Conservation (phyloP, 1,284 basidiomycete genomes). For the Bondarzewia mesenterica region DNA sequence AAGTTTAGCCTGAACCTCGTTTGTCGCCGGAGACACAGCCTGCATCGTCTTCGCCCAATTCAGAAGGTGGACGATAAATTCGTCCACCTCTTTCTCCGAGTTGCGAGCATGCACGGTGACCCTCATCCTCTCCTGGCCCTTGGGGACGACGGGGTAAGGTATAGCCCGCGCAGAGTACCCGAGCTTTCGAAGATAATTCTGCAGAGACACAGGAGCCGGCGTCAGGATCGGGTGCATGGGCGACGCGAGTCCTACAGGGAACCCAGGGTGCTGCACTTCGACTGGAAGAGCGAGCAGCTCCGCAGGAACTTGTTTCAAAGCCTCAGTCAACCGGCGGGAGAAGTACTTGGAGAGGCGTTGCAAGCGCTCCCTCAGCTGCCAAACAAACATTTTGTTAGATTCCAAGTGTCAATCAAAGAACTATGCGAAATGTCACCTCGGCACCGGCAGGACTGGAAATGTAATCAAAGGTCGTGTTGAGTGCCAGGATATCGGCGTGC, state of each 20-base stretch:
- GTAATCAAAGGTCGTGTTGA: constrained; percentile 69
- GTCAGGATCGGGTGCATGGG: constrained; percentile 89
- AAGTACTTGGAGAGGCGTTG: constrained; percentile 35
- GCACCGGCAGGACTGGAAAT: constrained; percentile 66
- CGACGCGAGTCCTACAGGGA: constrained; percentile 22
- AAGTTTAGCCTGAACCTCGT: too few relatives aligned
- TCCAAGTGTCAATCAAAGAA: constrained; percentile 8
- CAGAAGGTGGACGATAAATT: too few relatives aligned
- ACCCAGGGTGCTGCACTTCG: constrained; percentile 28
- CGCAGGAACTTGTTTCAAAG: constrained; percentile 33
- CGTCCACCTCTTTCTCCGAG: too few relatives aligned
- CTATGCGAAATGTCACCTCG: constrained; percentile 32
- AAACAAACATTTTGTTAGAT: constrained; percentile 2
- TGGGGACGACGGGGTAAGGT: constrained; percentile 79
- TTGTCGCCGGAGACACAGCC: too few relatives aligned
- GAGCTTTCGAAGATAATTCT: constrained; percentile 48
- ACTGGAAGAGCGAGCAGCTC: constrained; percentile 24
- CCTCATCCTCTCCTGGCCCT: constrained; percentile 74
- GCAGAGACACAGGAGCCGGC: constrained; percentile 61
- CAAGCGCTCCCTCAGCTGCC: too few relatives aligned
- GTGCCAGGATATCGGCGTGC: constrained; percentile 66
- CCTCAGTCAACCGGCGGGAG: too few relatives aligned
- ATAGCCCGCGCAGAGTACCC: constrained; percentile 76
- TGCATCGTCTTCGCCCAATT: too few relatives aligned
- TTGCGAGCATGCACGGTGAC: too few relatives aligned